Evolutionary conservation across 805 yeast genomes (phyloP).

Genomic region (Candida tammaniensis): DNA sequence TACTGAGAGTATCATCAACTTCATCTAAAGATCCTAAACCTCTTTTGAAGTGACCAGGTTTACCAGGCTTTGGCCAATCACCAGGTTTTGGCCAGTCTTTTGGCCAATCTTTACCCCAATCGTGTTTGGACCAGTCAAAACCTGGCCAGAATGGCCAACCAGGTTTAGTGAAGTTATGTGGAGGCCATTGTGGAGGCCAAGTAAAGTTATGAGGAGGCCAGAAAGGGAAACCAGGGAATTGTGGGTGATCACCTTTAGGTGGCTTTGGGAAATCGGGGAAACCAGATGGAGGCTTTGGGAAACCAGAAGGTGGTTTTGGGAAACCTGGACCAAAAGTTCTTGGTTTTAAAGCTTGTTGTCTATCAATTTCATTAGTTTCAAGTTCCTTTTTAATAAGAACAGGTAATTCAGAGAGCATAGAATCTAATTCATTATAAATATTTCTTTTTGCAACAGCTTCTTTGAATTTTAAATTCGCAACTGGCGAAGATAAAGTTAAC

Average conservation of each 20-base stretch:
- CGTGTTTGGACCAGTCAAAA: no score
- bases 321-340: background rate
- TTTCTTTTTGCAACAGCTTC: conserved; percentile 8
- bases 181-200: background rate
- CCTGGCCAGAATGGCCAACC: no score
- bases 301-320: background rate
- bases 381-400: conserved; percentile 2
- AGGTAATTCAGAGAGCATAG: conserved; percentile 5
- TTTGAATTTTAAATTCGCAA: conserved; percentile 4
- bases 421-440: conserved; percentile 4
- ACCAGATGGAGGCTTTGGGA: background rate
- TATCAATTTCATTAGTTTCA: conserved; percentile 1
- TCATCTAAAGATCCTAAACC: conserved; percentile 6
- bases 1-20: conserved; percentile 2
- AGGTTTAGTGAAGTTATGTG: background rate
- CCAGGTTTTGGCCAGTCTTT: no score
- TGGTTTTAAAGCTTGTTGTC: conserved; percentile 1
- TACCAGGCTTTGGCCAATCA: conserved; percentile 1
- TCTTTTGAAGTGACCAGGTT: conserved; percentile 1
- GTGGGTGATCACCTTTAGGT: no score
- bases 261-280: background rate
- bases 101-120: no score
- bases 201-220: background rate
- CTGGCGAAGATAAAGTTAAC: background rate
- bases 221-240: background rate